Evolutionary conservation across 805 yeast genomes (phyloP).

Genomic region (Tetrapisispora iriomotensis): DNA sequence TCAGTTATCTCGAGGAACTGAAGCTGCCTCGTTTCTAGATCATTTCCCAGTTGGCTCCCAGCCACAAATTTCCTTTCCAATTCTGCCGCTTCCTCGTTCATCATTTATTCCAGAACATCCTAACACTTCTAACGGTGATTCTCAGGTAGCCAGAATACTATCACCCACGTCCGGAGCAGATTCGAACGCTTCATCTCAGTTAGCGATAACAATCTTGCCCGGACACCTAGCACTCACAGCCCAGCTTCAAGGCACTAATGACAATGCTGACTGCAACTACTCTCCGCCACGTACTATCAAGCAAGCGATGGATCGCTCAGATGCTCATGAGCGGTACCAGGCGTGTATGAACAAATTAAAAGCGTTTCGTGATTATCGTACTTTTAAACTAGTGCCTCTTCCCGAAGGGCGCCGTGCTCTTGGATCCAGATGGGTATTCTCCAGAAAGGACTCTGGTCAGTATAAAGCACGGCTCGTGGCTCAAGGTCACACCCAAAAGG

Average conservation of each 20-base stretch:
- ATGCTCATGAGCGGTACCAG: constrained; percentile 3
- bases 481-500: constrained; percentile 16
- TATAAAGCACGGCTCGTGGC: constrained; percentile 22
- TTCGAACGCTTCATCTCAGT: too few species aligned
- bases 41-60: too few species aligned
- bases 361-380: constrained; percentile 4
- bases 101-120: too few species aligned
- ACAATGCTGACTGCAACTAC: background rate
- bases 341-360: constrained; percentile 3
- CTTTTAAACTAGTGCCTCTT: constrained; percentile 6
- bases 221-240: too few species aligned
- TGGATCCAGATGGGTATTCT: constrained; percentile 15
- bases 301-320: background rate
- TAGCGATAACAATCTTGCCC: too few species aligned
- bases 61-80: too few species aligned
- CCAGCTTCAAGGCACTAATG: background rate
- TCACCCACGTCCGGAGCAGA: too few species aligned
- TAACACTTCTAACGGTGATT: too few species aligned
- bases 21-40: too few species aligned
- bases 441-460: constrained; percentile 6
- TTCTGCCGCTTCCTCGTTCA: too few species aligned
- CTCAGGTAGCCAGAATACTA: too few species aligned
- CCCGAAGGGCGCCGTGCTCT: constrained; percentile 7
- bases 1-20: too few species aligned
- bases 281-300: background rate